Conservation (phyloP, 2,329 filamentous ascomycete genomes). For the Clarireedia paspali region DNA sequence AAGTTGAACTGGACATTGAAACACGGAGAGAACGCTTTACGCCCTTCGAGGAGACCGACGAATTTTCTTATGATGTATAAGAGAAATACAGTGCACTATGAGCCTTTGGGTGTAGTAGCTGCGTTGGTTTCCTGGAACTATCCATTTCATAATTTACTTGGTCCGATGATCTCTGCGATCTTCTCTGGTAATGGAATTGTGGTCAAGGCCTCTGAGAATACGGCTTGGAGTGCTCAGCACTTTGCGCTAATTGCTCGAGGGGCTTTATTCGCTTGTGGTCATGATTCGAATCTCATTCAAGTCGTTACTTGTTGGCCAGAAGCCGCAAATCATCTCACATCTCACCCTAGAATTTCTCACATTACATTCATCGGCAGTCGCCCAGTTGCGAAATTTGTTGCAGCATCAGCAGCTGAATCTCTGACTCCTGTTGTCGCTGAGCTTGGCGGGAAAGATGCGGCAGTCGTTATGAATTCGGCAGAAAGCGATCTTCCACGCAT, state of each 20-base stretch:
- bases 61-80: slow-evolving; percentile 96
- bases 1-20: slow-evolving; percentile 91
- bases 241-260: slow-evolving; percentile 72
- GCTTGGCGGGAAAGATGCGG: slow-evolving; percentile 90
- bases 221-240: slow-evolving; percentile 83
- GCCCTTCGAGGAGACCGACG: slow-evolving; percentile 66
- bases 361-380: slow-evolving; percentile 94
- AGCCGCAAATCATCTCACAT: slow-evolving; percentile 73
- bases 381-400: slow-evolving; percentile 80
- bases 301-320: slow-evolving; percentile 82
- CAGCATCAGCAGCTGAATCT: slow-evolving; percentile 72
- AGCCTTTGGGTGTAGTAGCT: slow-evolving; percentile 86
- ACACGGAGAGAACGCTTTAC: slow-evolving; percentile 78
- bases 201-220: slow-evolving; percentile 92
- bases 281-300: slow-evolving; percentile 76
- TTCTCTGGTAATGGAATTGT: slow-evolving; percentile 89
- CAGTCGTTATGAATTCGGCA: slow-evolving; percentile 75
- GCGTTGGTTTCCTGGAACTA: slow-evolving; percentile 98
- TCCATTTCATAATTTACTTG: slow-evolving; percentile 90
- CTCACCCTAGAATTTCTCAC: slow-evolving; percentile 76
- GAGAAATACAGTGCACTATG: slow-evolving; percentile 80
- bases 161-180: slow-evolving; percentile 80
- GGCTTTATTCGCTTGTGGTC: slow-evolving; percentile 74
- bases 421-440: slow-evolving; percentile 88
- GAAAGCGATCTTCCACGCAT: slow-evolving; percentile 60